A percentile compares a stretch with the other conserved stretches of the same genome.
phyloP scores from a whole-genome alignment of 1,139 yeast species.

The Pichia sp. region DNA sequence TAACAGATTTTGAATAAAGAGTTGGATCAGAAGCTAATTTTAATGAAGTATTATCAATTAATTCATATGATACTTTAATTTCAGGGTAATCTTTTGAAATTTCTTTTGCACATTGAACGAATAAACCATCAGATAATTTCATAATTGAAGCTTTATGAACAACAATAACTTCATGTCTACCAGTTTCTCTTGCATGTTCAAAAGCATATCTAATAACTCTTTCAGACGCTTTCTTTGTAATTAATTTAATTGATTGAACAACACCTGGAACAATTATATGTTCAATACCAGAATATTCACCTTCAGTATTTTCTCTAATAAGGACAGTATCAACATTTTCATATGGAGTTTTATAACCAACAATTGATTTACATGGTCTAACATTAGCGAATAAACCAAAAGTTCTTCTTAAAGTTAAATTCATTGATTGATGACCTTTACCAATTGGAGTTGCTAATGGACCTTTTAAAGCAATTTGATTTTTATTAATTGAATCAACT shows the following conservation, averaged over 20 bases:
- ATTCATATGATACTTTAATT: conserved; percentile 72
- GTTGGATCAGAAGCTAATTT: conserved; percentile 85
- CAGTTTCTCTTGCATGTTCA: conserved; percentile 87
- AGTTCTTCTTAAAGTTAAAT: conserved; percentile 94
- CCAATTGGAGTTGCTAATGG: conserved; percentile 98
- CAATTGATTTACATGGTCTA: conserved; percentile 92
- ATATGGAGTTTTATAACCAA: conserved; percentile 93
- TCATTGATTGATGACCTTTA: conserved; percentile 96
- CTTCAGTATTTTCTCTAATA: conserved; percentile 98
- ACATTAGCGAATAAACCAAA: conserved; percentile 95
- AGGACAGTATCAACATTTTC: conserved; percentile 90
- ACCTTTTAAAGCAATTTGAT: conserved; percentile 93
- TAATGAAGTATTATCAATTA: conserved; percentile 93
- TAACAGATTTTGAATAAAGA: conserved; percentile 76
- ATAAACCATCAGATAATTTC: conserved; percentile 97
- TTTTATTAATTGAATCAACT: conserved; percentile 84
- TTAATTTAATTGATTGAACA: conserved; percentile 94
- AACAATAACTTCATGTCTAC: conserved; percentile 84
- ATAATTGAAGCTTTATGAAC: conserved; percentile 98
- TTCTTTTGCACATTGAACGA: conserved; percentile 86
- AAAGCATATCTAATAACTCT: conserved; percentile 95
- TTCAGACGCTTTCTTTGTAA: conserved; percentile 93
- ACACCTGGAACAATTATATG: conserved; percentile 98
- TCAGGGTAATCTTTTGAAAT: conserved; percentile 90
- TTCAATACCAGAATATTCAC: conserved; percentile 98